These are phyloP conservation scores for Chlorophyllum brunneum DNA, from an alignment of 768 basidiomycete genomes.

Conservation along the genomic window DNA sequence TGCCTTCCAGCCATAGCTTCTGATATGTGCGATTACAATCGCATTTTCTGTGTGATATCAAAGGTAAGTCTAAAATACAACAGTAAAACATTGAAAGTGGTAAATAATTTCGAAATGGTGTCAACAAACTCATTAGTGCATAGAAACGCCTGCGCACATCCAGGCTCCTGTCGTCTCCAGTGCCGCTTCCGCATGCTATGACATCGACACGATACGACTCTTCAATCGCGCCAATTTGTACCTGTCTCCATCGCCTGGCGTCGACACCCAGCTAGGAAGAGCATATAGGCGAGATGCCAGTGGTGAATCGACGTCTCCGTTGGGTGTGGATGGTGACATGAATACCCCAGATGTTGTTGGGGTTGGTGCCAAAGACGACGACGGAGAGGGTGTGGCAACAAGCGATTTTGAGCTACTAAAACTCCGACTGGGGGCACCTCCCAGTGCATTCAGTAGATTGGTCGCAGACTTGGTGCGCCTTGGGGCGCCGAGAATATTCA, in stretches of 20 bases:
- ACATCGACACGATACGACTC: not conserved
- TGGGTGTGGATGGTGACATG: not conserved
- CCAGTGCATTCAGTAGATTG: not conserved
- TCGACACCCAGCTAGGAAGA: conserved; percentile 1
- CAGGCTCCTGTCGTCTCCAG: too few relatives aligned
- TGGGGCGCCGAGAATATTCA: not conserved
- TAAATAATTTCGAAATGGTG: too few relatives aligned
- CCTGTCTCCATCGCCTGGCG: not conserved
- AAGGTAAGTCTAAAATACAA: too few relatives aligned
- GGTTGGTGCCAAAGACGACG: conserved; percentile 13
- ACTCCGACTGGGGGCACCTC: not conserved
- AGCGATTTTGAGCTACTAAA: not conserved
- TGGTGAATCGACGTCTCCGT: not conserved
- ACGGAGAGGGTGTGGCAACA: not conserved
- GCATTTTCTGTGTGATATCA: too few relatives aligned
- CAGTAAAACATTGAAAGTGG: too few relatives aligned
- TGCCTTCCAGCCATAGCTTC: too few relatives aligned
- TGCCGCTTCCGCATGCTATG: not conserved
- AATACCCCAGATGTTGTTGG: conserved; percentile 1
- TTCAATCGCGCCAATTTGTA: not conserved
- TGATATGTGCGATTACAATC: too few relatives aligned
- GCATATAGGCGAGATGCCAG: conserved; percentile 1
- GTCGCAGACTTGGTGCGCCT: conserved; percentile 7
- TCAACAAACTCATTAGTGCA: too few relatives aligned
- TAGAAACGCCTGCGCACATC: too few relatives aligned